A percentile compares a stretch with the other conserved stretches of the same genome.
These are phyloP conservation scores for Anastatica hierochuntica DNA, from an alignment of 345 rosid genomes.

Conservation along the genomic window DNA sequence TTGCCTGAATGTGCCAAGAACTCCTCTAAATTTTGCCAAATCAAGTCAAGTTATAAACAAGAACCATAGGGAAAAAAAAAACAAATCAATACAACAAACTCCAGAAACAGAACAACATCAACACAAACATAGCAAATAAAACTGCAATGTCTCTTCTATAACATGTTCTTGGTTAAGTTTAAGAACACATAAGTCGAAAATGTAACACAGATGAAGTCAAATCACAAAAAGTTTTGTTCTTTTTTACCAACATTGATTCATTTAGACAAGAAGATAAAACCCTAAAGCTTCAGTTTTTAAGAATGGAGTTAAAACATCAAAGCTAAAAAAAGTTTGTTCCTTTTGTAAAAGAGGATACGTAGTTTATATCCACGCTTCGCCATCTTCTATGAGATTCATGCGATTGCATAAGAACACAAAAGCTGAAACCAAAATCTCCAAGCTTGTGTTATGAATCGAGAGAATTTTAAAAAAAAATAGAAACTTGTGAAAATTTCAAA, in stretches of 20 bases:
- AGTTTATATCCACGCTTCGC: conserved; percentile 94
- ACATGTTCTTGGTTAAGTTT: too few relatives aligned
- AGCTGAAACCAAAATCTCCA: conserved; percentile 12
- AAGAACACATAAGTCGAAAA: not conserved
- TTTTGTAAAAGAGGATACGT: conserved; percentile 74
- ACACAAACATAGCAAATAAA: not conserved
- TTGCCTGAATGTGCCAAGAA: conserved; percentile 81
- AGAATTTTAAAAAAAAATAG: not conserved
- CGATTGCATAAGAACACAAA: not conserved
- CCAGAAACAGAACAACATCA: not conserved
- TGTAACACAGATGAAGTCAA: not conserved
- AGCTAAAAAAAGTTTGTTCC: too few relatives aligned
- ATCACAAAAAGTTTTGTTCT: too few relatives aligned
- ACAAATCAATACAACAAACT: not conserved
- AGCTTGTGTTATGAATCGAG: not conserved
- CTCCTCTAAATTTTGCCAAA: conserved; percentile 50
- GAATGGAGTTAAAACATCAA: not conserved
- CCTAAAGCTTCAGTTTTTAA: not conserved
- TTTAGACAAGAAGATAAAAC: too few relatives aligned
- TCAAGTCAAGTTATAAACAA: conserved; percentile 39
- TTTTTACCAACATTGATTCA: too few relatives aligned
- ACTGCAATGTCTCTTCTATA: conserved; percentile 1
- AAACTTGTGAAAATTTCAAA: not conserved
- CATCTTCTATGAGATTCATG: conserved; percentile 32
- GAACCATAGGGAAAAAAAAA: not conserved